Base-by-base conservation (phyloP, 78 protist species). In the Dictyostelium firmibasis region DNA sequence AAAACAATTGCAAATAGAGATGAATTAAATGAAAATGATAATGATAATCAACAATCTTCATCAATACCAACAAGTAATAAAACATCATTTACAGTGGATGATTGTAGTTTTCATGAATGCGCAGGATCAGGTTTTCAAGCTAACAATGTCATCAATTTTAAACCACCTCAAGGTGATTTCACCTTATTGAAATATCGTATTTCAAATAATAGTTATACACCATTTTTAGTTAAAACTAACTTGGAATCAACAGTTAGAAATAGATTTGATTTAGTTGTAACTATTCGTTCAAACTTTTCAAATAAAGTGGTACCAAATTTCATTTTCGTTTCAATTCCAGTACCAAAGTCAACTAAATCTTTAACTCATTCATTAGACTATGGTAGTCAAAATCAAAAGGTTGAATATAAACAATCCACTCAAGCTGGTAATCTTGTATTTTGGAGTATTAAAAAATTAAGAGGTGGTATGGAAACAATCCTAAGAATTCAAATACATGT, bases 81-180 rank as follows among this genome's bases (percentile, higher is more conserved):
- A 8, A 64, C 74, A 31, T 29, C 57, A 76, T 76, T 47, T 25
- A 25, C 50, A 6, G 75, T 89, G 18, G 94, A 89, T 33, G 94
- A 89, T 70, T 89, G 84, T 70, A 78, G 57, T 38, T 81, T 89
- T 69, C 94, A 89, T 69, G 94, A 89, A 69, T 89, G 94, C 25
- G 87, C 83, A 10, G 27, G 81, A 29, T 29, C 67, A 23, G 94
- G 94, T 9, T 69, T 89, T 18, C 20, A 81, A 43, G 10, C 53
- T 18, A 81, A 35, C 9, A 84, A 47, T 47, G 25, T n/a, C 35
- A 47, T 89, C 36, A 89, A 41, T 33, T 89, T 89, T 70, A n/a
- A 47, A 64, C 94, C 94, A n/a, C 94, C 94, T 13, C 86, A 81
- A 35, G 94, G 94, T 50, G 94, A 89, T 67, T 89, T 89, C 53